Conservation (phyloP, 2,329 filamentous ascomycete species). For the Myriosclerotinia duriaeana region DNA sequence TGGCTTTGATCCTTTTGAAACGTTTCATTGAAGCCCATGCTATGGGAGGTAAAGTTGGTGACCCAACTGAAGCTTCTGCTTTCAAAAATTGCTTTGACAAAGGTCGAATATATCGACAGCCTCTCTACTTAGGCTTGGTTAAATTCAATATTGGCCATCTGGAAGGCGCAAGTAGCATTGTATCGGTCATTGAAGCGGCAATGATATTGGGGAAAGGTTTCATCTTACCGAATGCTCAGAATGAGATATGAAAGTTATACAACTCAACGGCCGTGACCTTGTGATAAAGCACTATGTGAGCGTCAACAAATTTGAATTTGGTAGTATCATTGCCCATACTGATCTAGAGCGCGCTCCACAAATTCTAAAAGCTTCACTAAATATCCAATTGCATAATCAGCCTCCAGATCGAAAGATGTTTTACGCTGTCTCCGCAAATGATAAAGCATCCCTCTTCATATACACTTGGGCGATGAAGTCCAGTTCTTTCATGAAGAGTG, state of each 20-base stretch:
- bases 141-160: slow-evolving; percentile 42
- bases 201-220: slow-evolving; percentile 47
- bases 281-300: slow-evolving; percentile 51
- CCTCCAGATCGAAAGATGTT: slow-evolving; percentile 26
- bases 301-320: slow-evolving; percentile 41
- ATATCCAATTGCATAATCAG: neutral
- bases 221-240: slow-evolving; percentile 46
- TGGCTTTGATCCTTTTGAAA: slow-evolving; percentile 28
- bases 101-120: slow-evolving; percentile 27
- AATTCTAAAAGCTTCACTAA: neutral
- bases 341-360: slow-evolving; percentile 42
- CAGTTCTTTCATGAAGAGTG: slow-evolving; percentile 33
- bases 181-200: slow-evolving; percentile 45
- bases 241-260: slow-evolving; percentile 42
- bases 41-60: slow-evolving; percentile 36
- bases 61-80: slow-evolving; percentile 37
- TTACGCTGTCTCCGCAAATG: slow-evolving; percentile 35
- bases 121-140: slow-evolving; percentile 35
- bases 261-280: slow-evolving; percentile 34
- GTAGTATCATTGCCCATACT: slow-evolving; percentile 42
- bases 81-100: slow-evolving; percentile 31
- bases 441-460: slow-evolving; percentile 32
- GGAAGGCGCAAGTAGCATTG: slow-evolving; percentile 45
- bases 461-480: slow-evolving; percentile 36
- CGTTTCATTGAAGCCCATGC: slow-evolving; percentile 38